phyloP scores from a whole-genome alignment of 257 asterid species.

The Jasminum sambac region DNA sequence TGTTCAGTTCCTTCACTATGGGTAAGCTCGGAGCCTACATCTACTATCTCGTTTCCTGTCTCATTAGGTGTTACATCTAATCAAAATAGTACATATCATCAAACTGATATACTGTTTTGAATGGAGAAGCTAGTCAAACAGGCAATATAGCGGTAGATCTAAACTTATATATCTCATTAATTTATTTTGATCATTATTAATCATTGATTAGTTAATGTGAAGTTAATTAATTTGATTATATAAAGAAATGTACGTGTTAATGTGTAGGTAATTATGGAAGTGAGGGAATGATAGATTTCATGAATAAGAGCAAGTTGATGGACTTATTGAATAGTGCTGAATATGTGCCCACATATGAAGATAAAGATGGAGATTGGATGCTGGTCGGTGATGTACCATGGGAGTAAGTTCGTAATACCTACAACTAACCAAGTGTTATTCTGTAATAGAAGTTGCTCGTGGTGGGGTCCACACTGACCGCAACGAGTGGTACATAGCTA shows the following conservation, averaged over 20 bases:
- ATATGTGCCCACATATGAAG: constrained; percentile 44
- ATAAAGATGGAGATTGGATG: constrained; percentile 54
- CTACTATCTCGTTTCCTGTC: too few relatives aligned
- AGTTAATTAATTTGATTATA: constrained; percentile 2
- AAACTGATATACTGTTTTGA: too few relatives aligned
- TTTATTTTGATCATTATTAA: too few relatives aligned
- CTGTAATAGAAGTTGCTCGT: background rate
- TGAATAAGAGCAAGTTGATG: constrained; percentile 42
- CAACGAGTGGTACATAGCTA: too few relatives aligned
- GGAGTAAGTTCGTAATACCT: constrained; percentile 33
- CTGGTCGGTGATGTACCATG: constrained; percentile 50
- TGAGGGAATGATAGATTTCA: constrained; percentile 43
- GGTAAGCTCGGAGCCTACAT: constrained; percentile 18
- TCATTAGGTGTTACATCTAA: too few relatives aligned
- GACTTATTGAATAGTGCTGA: constrained; percentile 40
- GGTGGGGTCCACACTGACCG: too few relatives aligned
- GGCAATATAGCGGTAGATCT: too few relatives aligned
- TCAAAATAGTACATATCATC: too few relatives aligned
- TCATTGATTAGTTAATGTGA: too few relatives aligned
- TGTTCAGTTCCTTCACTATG: constrained; percentile 47
- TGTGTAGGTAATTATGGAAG: constrained; percentile 37
- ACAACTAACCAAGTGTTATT: background rate
- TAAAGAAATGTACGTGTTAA: background rate
- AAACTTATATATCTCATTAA: too few relatives aligned
- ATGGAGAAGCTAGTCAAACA: too few relatives aligned